Percentiles rank a stretch among this genome's conserved stretches.
Conservation (phyloP, 1,284 basidiomycete species). For the Sphagnurus paluster region DNA sequence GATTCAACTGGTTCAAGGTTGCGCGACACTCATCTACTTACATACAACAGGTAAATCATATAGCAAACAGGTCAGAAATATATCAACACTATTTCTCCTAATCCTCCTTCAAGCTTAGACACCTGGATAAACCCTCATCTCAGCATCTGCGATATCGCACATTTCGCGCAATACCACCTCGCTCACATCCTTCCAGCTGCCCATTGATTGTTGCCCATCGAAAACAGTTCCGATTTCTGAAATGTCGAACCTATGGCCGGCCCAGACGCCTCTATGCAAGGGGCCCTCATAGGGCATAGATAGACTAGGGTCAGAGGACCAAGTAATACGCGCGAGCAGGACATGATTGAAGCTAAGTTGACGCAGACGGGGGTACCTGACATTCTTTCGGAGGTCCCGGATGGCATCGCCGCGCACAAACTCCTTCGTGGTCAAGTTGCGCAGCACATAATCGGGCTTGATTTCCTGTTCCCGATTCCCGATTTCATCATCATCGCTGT, state of each 20-base stretch:
- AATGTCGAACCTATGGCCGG: slow-evolving; percentile 1
- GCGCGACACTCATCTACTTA: too few species aligned
- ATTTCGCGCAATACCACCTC: background rate
- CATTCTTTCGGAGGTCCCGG: background rate
- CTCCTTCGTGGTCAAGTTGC: background rate
- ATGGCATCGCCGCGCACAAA: slow-evolving; percentile 2
- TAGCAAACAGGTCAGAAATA: too few species aligned
- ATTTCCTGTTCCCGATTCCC: background rate
- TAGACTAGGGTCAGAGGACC: background rate
- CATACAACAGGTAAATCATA: too few species aligned
- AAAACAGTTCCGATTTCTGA: background rate
- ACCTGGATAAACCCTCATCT: too few species aligned
- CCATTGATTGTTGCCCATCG: background rate
- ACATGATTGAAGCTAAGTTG: background rate
- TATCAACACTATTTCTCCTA: too few species aligned
- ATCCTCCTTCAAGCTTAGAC: too few species aligned
- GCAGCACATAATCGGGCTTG: background rate
- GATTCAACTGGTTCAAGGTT: too few species aligned
- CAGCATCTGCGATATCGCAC: too few species aligned
- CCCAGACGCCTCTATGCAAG: background rate
- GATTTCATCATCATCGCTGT: background rate
- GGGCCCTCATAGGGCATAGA: background rate
- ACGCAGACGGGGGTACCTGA: background rate
- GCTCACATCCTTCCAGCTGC: slow-evolving; percentile 1
- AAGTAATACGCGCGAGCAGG: background rate